Percentiles rank a stretch among this genome's conserved stretches.
phyloP scores from a whole-genome alignment of 441 rosid species.

The Pelargonium cotyledonis region DNA sequence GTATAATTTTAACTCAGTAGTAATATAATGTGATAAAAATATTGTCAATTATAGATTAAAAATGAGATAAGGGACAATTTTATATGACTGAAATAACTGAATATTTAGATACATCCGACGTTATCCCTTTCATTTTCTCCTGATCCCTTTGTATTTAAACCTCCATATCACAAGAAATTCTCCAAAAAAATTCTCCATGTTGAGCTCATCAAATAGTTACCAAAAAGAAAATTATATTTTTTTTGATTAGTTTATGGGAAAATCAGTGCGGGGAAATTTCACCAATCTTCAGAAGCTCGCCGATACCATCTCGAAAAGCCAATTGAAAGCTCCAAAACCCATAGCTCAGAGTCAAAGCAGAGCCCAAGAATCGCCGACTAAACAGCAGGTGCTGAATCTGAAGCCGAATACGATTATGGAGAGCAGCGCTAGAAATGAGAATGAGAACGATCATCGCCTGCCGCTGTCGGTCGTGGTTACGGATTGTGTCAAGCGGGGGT shows the following conservation, averaged over 20 bases:
- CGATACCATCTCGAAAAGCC: conserved; percentile 15
- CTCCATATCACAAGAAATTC: no score
- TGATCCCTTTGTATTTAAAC: no score
- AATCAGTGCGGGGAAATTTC: conserved; percentile 33
- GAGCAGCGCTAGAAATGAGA: conserved; percentile 26
- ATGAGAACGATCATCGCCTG: conserved; percentile 23
- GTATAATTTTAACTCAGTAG: no score
- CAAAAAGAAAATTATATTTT: no score
- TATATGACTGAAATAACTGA: no score
- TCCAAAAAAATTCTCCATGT: no score
- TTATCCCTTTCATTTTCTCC: no score
- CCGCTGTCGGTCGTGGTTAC: conserved; percentile 76
- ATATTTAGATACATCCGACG: no score
- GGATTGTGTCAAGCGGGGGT: conserved; percentile 88
- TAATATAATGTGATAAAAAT: no score
- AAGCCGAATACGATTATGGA: conserved; percentile 36
- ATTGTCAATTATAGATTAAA: no score
- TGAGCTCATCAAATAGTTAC: no score
- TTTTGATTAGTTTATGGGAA: conserved; percentile 39
- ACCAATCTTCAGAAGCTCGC: conserved; percentile 37
- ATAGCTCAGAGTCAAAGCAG: conserved; percentile 13
- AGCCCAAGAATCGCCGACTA: conserved; percentile 5
- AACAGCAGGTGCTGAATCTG: conserved; percentile 14
- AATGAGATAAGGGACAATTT: no score
- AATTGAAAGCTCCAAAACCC: conserved; percentile 31